Conservation (phyloP, 75 land plant genomes). For the Isoetes taiwanensis region DNA sequence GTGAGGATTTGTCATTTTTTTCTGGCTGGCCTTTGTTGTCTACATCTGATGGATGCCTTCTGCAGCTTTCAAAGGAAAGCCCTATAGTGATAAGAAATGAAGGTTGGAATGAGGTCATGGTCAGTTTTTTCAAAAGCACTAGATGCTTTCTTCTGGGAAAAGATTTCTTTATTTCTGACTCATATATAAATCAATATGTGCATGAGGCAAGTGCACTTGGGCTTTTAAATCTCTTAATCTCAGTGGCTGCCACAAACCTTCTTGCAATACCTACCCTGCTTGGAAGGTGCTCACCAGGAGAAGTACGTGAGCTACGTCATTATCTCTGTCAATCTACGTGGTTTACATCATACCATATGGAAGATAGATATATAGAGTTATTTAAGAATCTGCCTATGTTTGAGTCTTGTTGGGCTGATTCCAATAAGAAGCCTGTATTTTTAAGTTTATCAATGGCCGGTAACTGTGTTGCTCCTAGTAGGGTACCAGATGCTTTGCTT, state of each 20-base stretch:
- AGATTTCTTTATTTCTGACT: slow-evolving; percentile 55
- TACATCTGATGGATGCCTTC: slow-evolving; percentile 37
- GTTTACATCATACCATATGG: slow-evolving; percentile 43
- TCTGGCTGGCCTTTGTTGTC: slow-evolving; percentile 81
- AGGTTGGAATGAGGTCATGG: slow-evolving; percentile 93
- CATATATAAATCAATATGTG: slow-evolving; percentile 49
- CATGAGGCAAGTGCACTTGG: slow-evolving; percentile 70
- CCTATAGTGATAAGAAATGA: slow-evolving; percentile 53
- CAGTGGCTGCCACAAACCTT: slow-evolving; percentile 24
- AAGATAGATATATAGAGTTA: slow-evolving; percentile 32
- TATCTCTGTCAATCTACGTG: slow-evolving; percentile 79
- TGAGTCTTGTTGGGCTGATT: slow-evolving; percentile 54
- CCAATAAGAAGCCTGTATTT: slow-evolving; percentile 29
- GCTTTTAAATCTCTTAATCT: slow-evolving; percentile 48
- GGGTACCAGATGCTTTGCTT: slow-evolving; percentile 50
- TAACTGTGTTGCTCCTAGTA: slow-evolving; percentile 51
- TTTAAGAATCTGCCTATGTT: slow-evolving; percentile 63
- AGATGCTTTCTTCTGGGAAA: slow-evolving; percentile 46
- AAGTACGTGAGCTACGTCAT: slow-evolving; percentile 64
- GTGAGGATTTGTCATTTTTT: slow-evolving; percentile 51
- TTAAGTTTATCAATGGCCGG: slow-evolving; percentile 27
- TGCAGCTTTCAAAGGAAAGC: slow-evolving; percentile 45
- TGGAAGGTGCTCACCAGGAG: slow-evolving; percentile 34
- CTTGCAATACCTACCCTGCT: slow-evolving; percentile 32
- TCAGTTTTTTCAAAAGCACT: slow-evolving; percentile 46